Conservation (phyloP, 164 flowering plant genomes). For the Magnolia kwangsiensis region DNA sequence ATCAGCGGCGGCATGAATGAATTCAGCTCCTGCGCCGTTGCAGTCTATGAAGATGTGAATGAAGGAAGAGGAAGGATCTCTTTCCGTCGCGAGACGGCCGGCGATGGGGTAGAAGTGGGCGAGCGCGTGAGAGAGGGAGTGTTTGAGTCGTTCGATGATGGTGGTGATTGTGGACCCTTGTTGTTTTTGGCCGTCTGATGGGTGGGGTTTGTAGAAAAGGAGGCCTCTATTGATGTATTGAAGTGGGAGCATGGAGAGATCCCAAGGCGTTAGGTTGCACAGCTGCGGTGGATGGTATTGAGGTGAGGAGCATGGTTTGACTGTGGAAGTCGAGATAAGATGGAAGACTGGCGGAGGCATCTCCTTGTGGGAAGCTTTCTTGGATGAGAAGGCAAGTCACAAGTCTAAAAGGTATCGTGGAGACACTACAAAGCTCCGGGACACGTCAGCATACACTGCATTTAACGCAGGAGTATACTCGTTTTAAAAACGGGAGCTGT, state of each 20-base stretch:
- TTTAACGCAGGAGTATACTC: no score
- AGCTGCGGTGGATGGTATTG: not conserved
- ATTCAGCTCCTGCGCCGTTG: slow-evolving; percentile 45
- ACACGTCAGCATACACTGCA: no score
- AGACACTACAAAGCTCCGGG: no score
- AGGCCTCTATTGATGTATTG: slow-evolving; percentile 33
- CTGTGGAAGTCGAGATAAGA: not conserved
- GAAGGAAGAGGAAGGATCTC: slow-evolving; percentile 33
- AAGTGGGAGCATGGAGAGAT: slow-evolving; percentile 17
- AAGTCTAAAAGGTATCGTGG: no score
- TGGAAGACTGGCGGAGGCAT: not conserved
- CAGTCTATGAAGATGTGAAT: slow-evolving; percentile 49
- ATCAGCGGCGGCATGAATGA: slow-evolving; percentile 39
- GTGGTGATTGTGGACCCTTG: not conserved
- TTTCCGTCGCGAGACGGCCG: slow-evolving; percentile 33
- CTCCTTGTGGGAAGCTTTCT: not conserved
- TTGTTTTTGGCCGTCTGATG: not conserved
- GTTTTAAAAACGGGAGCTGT: no score
- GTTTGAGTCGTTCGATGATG: slow-evolving; percentile 29
- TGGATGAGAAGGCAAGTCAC: no score
- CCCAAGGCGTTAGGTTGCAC: slow-evolving; percentile 30
- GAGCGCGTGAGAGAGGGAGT: slow-evolving; percentile 43
- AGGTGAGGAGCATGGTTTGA: not conserved
- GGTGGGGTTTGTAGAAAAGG: slow-evolving; percentile 21
- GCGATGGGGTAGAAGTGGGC: slow-evolving; percentile 46